Evolutionary conservation across 2,329 filamentous ascomycete genomes (phyloP).

Genomic region (Xylariaceae sp.): DNA sequence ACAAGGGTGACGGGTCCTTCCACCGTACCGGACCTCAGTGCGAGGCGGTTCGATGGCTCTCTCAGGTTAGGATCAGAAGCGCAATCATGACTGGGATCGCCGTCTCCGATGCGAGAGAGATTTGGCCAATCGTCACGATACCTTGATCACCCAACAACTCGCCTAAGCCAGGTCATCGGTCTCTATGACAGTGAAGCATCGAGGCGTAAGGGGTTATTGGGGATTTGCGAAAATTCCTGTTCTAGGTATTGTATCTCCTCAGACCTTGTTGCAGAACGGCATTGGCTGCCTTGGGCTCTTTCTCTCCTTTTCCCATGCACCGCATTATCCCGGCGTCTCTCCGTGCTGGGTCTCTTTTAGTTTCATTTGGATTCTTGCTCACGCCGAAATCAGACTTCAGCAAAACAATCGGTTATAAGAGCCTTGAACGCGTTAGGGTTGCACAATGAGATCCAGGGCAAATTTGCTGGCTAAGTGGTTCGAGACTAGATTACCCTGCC

Average conservation of each 20-base stretch:
- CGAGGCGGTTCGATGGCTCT: constrained; percentile 16
- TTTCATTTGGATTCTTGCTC: constrained; percentile 16
- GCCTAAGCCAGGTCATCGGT: constrained; percentile 11
- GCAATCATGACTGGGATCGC: constrained; percentile 27
- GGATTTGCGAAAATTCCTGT: constrained; percentile 11
- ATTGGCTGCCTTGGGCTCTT: constrained; percentile 18
- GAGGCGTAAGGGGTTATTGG: constrained; percentile 16
- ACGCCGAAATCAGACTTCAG: constrained; percentile 14
- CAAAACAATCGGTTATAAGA: constrained; percentile 14
- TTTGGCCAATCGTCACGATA: constrained; percentile 16
- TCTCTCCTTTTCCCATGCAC: constrained; percentile 5
- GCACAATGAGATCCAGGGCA: constrained; percentile 24
- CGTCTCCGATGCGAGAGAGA: constrained; percentile 19
- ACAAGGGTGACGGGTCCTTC: constrained; percentile 32
- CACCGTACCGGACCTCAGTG: constrained; percentile 21
- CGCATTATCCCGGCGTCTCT: constrained; percentile 18
- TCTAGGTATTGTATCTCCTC: constrained; percentile 9
- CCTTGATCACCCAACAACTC: constrained; percentile 6
- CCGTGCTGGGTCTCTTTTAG: constrained; percentile 4
- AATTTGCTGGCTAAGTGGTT: constrained; percentile 33
- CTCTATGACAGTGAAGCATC: constrained; percentile 15
- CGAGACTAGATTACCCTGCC: constrained; percentile 37
- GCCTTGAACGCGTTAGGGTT: constrained; percentile 22
- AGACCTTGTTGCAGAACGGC: constrained; percentile 16
- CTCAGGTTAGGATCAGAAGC: constrained; percentile 16